These are phyloP conservation scores for Fusarium sacchari DNA, from an alignment of 2,329 filamentous ascomycete species.

Conservation along the genomic window DNA sequence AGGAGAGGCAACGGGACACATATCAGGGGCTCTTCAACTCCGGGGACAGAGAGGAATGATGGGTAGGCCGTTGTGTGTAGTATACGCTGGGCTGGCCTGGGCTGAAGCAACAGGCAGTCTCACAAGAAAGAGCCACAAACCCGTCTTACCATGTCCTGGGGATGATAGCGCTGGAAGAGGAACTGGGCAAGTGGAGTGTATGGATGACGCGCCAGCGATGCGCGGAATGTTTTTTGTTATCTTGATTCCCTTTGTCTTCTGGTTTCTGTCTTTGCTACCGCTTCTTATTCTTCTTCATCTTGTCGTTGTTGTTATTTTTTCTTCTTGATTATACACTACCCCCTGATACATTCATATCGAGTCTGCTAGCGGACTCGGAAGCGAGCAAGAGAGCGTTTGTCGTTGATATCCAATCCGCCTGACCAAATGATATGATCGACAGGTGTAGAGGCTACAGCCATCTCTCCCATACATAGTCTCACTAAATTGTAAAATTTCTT, in stretches of 20 bases:
- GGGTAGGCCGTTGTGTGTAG: conserved; percentile 26
- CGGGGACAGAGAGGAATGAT: conserved; percentile 18
- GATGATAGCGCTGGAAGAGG: conserved; percentile 22
- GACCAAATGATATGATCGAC: conserved; percentile 39
- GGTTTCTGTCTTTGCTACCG: conserved; percentile 41
- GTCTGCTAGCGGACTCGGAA: conserved; percentile 48
- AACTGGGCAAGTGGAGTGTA: conserved; percentile 18
- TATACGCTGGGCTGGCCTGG: conserved; percentile 25
- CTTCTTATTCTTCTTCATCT: conserved; percentile 24
- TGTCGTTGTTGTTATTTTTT: conserved; percentile 39
- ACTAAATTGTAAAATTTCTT: conserved; percentile 47
- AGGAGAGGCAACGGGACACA: conserved; percentile 38
- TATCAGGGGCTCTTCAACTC: conserved; percentile 36
- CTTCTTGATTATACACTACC: conserved; percentile 48
- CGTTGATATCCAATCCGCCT: conserved; percentile 40
- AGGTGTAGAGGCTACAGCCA: conserved; percentile 41
- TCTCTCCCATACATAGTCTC: conserved; percentile 48
- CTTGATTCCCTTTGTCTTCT: conserved; percentile 46
- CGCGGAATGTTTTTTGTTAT: conserved; percentile 33
- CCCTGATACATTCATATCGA: conserved; percentile 47
- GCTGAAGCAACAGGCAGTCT: conserved; percentile 18
- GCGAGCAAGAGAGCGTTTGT: conserved; percentile 45
- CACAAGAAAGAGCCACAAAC: neutral
- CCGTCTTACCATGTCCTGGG: conserved; percentile 7
- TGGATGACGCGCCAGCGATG: conserved; percentile 35